These are phyloP conservation scores for Arabidopsis hybrid DNA, from an alignment of 441 rosid species.

Conservation along the genomic window DNA sequence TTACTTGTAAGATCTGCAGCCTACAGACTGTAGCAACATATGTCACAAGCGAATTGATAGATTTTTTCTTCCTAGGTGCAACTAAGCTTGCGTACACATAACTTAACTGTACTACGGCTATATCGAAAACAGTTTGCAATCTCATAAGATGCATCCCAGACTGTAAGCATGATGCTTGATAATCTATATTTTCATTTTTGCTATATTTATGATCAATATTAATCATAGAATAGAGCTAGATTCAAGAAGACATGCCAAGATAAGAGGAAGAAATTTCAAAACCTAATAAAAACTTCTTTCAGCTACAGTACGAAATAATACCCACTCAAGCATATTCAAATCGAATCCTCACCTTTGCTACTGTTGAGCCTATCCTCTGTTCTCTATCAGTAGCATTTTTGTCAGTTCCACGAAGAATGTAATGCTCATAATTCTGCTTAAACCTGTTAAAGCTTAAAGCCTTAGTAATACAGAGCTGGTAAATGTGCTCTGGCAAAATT, in stretches of 20 bases:
- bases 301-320: not conserved
- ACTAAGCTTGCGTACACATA: slow-evolving; percentile 3
- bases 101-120: not conserved
- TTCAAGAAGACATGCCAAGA: slow-evolving; percentile 20
- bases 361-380: slow-evolving; percentile 84
- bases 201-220: not conserved
- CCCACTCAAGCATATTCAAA: slow-evolving; percentile 25
- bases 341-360: slow-evolving; percentile 77
- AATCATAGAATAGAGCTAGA: slow-evolving; percentile 17
- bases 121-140: not conserved
- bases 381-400: slow-evolving; percentile 92
- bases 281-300: slow-evolving; percentile 12
- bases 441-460: slow-evolving; percentile 61
- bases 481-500: slow-evolving; percentile 34
- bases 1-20: slow-evolving; percentile 26
- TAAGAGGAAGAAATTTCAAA: slow-evolving; percentile 13
- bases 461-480: slow-evolving; percentile 38
- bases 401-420: slow-evolving; percentile 88
- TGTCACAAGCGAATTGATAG: slow-evolving; percentile 19
- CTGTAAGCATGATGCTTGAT: slow-evolving; percentile 17
- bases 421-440: slow-evolving; percentile 78
- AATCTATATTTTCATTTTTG: not conserved
- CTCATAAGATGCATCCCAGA: slow-evolving; percentile 20
- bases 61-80: slow-evolving; percentile 14
- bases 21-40: slow-evolving; percentile 23